A percentile compares a stretch with the other conserved stretches of the same genome.
phyloP scores from a whole-genome alignment of 192 early-diverging fungal genomes.

The Linnemannia exigua region DNA sequence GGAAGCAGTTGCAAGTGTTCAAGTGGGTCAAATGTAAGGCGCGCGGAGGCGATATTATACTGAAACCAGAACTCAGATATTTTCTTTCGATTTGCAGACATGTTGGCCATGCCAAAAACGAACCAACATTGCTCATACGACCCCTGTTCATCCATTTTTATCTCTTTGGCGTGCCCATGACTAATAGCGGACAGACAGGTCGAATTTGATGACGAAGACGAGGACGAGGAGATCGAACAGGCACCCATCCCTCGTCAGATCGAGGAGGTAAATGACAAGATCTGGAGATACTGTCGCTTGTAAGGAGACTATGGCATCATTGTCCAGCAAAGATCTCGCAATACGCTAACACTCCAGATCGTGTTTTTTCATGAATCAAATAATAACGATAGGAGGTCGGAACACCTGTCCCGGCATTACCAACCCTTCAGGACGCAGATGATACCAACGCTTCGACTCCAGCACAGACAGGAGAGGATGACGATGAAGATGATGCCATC shows the following conservation, averaged over 20 bases:
- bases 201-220: conserved; percentile 59
- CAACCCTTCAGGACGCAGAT: conserved; percentile 52
- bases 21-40: conserved; percentile 62
- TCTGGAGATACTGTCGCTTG: no score
- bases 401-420: conserved; percentile 39
- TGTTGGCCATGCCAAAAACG: no score
- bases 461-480: conserved; percentile 41
- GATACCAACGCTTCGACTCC: conserved; percentile 47
- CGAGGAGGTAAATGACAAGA: conserved; percentile 26
- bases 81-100: no score
- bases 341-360: not conserved
- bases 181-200: conserved; percentile 56
- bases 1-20: conserved; percentile 54
- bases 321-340: not conserved
- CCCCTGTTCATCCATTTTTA: not conserved
- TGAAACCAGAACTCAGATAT: not conserved
- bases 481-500: conserved; percentile 46
- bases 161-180: not conserved
- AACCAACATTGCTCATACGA: no score
- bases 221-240: conserved; percentile 54
- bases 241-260: conserved; percentile 25
- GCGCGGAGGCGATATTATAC: not conserved
- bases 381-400: conserved; percentile 32
- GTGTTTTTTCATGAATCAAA: not conserved
- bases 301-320: no score